Evolutionary conservation across 306 rosid genomes (phyloP).

Genomic region (Vicia faba): DNA sequence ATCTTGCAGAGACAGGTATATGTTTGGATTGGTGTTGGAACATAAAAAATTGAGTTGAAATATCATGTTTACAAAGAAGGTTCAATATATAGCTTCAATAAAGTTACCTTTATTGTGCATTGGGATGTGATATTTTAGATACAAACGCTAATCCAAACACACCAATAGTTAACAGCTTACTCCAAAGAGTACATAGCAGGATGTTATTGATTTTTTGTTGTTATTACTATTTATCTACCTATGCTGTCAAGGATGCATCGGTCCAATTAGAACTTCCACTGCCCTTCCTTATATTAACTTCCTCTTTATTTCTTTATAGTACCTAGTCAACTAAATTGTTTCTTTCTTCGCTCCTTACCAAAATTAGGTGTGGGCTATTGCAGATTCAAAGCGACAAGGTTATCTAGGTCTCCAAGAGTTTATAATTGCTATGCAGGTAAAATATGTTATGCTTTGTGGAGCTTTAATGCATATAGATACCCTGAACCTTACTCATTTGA

Average conservation of each 20-base stretch:
- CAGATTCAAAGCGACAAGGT: conserved; percentile 93
- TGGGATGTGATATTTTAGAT: too few relatives aligned
- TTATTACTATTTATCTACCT: conserved; percentile 3
- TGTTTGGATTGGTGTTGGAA: too few relatives aligned
- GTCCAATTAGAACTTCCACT: conserved; percentile 24
- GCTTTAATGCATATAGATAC: conserved; percentile 17
- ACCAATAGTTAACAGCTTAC: too few relatives aligned
- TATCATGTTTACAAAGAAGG: too few relatives aligned
- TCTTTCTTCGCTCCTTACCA: conserved; percentile 26
- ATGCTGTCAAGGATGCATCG: not conserved
- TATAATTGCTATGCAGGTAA: conserved; percentile 84
- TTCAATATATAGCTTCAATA: too few relatives aligned
- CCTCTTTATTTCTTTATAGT: too few relatives aligned
- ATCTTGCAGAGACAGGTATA: too few relatives aligned
- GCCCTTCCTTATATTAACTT: not conserved
- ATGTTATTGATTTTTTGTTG: conserved; percentile 26
- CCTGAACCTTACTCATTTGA: conserved; percentile 31
- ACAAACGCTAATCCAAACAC: too few relatives aligned
- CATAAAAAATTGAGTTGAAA: too few relatives aligned
- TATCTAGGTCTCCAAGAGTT: conserved; percentile 87
- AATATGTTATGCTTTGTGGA: not conserved
- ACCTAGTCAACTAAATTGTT: conserved; percentile 22
- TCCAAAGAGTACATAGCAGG: not conserved
- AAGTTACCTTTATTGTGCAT: too few relatives aligned
- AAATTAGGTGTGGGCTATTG: conserved; percentile 88